Evolutionary conservation across 345 rosid species (phyloP).

Genomic region (Excoecaria agallocha): DNA sequence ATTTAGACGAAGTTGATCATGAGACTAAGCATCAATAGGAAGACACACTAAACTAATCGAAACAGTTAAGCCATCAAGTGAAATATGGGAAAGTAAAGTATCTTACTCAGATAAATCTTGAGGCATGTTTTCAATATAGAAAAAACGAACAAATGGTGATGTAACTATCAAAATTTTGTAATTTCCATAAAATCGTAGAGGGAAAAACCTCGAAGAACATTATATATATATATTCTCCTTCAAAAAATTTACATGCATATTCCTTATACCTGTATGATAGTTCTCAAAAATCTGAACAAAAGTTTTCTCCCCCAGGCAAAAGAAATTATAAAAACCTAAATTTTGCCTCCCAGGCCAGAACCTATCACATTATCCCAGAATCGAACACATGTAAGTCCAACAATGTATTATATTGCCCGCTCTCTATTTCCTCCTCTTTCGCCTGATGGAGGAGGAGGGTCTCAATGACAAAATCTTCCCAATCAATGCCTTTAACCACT

Average conservation of each 20-base stretch:
- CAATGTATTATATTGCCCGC: constrained; percentile 70
- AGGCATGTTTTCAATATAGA: neutral
- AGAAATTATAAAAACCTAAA: neutral
- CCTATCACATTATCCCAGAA: constrained; percentile 36
- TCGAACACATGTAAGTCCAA: constrained; percentile 65
- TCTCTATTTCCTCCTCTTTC: constrained; percentile 74
- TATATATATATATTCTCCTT: too few species aligned
- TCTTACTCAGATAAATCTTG: too few species aligned
- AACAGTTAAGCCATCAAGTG: neutral
- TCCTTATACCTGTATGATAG: neutral
- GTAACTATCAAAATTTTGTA: neutral
- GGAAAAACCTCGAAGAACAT: too few species aligned
- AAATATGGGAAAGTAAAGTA: too few species aligned
- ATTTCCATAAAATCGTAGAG: neutral
- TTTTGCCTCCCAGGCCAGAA: neutral
- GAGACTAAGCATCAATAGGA: neutral
- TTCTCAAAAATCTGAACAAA: neutral
- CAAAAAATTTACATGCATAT: too few species aligned
- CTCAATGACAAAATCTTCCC: constrained; percentile 89
- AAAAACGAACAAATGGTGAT: neutral
- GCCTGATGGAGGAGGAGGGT: constrained; percentile 67
- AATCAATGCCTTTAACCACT: constrained; percentile 44
- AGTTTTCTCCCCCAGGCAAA: neutral
- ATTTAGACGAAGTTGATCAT: neutral
- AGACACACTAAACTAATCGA: neutral